Conservation (phyloP, 2,329 filamentous ascomycete species). For the Phyllachora maydis region DNA sequence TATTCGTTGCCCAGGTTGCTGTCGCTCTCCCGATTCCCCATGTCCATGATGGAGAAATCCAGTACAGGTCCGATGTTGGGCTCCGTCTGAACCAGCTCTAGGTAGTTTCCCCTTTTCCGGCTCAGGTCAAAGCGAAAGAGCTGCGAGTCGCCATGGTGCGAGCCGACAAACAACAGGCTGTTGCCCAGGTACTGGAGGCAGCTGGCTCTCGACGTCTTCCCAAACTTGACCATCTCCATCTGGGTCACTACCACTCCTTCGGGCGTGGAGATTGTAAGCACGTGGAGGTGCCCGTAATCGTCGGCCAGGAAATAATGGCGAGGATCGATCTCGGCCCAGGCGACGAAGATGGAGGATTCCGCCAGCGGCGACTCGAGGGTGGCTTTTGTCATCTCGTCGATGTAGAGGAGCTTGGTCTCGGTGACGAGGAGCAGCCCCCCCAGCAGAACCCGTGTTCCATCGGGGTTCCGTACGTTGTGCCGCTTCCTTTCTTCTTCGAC, state of each 20-base stretch:
- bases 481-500: constrained; percentile 33
- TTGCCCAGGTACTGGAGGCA: constrained; percentile 59
- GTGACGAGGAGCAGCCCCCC: constrained; percentile 58
- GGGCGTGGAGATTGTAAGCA: constrained; percentile 58
- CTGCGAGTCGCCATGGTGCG: constrained; percentile 84
- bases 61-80: constrained; percentile 75
- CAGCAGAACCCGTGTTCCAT: constrained; percentile 30
- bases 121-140: constrained; percentile 45
- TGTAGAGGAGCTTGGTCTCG: constrained; percentile 67
- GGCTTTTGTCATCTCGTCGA: constrained; percentile 55
- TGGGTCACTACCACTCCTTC: constrained; percentile 47
- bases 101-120: constrained; percentile 10
- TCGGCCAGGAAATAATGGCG: constrained; percentile 77
- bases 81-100: constrained; percentile 54
- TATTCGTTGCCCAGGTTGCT: constrained; percentile 69
- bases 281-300: constrained; percentile 68
- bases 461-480: constrained; percentile 35
- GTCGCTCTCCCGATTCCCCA: constrained; percentile 68
- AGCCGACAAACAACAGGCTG: constrained; percentile 65
- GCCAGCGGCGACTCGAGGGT: constrained; percentile 42
- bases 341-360: constrained; percentile 71
- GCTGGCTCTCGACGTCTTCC: constrained; percentile 51
- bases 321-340: constrained; percentile 71
- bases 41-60: constrained; percentile 91
- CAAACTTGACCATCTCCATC: constrained; percentile 49